These are phyloP conservation scores for Epichloe hybrida DNA, from an alignment of 2,329 filamentous ascomycete species.

Conservation along the genomic window DNA sequence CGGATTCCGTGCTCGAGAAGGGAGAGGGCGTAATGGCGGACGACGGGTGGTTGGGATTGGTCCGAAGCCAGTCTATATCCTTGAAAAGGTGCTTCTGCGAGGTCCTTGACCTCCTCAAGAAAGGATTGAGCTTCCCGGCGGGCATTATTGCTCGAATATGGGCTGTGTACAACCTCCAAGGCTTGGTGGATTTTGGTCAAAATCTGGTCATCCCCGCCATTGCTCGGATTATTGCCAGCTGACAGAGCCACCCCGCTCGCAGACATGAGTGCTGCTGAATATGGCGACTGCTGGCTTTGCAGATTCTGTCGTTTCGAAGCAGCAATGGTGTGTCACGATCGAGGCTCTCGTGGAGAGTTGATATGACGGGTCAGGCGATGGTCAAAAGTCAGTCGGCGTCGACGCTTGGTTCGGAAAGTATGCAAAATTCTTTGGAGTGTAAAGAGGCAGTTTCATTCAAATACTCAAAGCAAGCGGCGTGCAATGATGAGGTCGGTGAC, in stretches of 20 bases:
- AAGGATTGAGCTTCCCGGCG: slow-evolving; percentile 74
- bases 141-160: slow-evolving; percentile 65
- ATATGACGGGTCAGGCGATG: background rate
- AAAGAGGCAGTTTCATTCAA: background rate
- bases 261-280: slow-evolving; percentile 16
- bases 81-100: slow-evolving; percentile 66
- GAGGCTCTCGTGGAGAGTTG: background rate
- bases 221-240: slow-evolving; percentile 19
- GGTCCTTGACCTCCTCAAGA: slow-evolving; percentile 73
- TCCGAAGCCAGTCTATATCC: slow-evolving; percentile 74
- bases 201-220: slow-evolving; percentile 28
- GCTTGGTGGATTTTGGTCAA: slow-evolving; percentile 67
- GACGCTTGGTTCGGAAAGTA: background rate
- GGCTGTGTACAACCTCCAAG: slow-evolving; percentile 74
- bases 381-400: background rate
- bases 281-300: background rate
- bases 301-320: background rate
- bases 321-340: background rate
- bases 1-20: slow-evolving; percentile 82
- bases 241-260: slow-evolving; percentile 22
- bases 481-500: background rate
- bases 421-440: background rate
- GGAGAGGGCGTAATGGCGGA: slow-evolving; percentile 88
- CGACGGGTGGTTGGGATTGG: slow-evolving; percentile 59
- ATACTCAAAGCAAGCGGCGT: background rate